Evolutionary conservation across 2,329 filamentous ascomycete species (phyloP).

Genomic region (Camillea tinctor): DNA sequence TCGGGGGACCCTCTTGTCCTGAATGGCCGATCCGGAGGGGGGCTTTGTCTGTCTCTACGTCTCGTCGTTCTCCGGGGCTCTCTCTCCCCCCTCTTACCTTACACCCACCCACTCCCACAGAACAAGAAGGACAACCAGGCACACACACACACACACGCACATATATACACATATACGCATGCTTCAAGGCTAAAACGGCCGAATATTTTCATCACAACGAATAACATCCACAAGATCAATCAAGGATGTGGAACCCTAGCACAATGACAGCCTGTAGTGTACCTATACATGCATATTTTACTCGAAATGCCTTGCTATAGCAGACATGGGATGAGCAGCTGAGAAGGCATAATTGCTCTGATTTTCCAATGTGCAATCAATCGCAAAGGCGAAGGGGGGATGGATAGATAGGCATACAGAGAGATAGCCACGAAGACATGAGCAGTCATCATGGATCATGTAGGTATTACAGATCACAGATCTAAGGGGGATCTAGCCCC

Average conservation of each 20-base stretch:
- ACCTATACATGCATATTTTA: not conserved
- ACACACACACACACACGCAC: not conserved
- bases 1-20: conserved; percentile 3
- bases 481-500: not conserved
- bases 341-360: not conserved
- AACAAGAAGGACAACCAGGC: not conserved
- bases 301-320: not conserved
- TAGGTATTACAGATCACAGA: not conserved
- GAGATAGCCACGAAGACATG: not conserved
- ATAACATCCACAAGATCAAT: not conserved
- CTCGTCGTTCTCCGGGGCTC: conserved; percentile 1
- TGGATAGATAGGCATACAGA: not conserved
- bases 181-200: not conserved
- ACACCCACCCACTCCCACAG: not conserved
- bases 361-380: not conserved
- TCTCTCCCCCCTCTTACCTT: not conserved
- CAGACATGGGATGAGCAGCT: not conserved
- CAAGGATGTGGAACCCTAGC: not conserved
- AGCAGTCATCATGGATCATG: not conserved
- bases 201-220: not conserved
- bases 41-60: conserved; percentile 1
- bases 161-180: not conserved
- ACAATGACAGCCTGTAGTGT: not conserved
- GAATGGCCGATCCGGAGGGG: conserved; percentile 1
- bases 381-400: not conserved